Evolutionary conservation across 2,329 filamentous ascomycete species (phyloP), one percentile per base, ranked within the genome.

Genomic region (Arthrobotrys conoides): DNA sequence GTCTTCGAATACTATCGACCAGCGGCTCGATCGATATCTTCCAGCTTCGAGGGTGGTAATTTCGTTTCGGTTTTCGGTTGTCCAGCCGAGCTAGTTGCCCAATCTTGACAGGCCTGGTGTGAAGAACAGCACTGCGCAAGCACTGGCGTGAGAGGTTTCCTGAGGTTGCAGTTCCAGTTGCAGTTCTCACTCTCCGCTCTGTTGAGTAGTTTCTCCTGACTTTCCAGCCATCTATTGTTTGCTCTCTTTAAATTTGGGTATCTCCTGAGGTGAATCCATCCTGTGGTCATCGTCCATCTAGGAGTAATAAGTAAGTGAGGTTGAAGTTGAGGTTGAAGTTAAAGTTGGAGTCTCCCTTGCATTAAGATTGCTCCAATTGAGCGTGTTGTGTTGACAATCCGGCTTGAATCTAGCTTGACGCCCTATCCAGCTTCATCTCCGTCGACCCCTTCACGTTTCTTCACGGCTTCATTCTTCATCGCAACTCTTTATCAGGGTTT

Each of bases 11-110:
- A 36, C 10, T 22, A 65, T 48, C 41, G 24, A 24, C 38, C 55
- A 38, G 68, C 46, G 36, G 44, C 59, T 67, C 6, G 38, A n/a
- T 41, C 27, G 27, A 30, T 30, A 6, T 6, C 36, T 44, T 63
- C 48, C 44, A 46, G 44, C 44, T 61, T 73, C 41, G 24, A 16
- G 41, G 10, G 51, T 30, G 49, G 61, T 51, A 51, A 61, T 51
- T 30, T 67, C 16, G 27, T 59, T 61, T 73, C 44, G 61, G 36
- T 57, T 73, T 73, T 73, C 61, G 70, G 70, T 49, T 51, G 70
- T 66, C 61, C 51, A 73, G 51, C 70, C 49, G 59, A 66, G 59
- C 48, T 65, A 66, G 59, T 36, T 65, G 16, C 27, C 57, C 48
- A 65, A 57, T 57, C 49, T 44, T 24, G 61, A 12, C 38, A 36